phyloP scores from a whole-genome alignment of 2,329 filamentous ascomycete genomes.

The Aspergillus uvarum region DNA sequence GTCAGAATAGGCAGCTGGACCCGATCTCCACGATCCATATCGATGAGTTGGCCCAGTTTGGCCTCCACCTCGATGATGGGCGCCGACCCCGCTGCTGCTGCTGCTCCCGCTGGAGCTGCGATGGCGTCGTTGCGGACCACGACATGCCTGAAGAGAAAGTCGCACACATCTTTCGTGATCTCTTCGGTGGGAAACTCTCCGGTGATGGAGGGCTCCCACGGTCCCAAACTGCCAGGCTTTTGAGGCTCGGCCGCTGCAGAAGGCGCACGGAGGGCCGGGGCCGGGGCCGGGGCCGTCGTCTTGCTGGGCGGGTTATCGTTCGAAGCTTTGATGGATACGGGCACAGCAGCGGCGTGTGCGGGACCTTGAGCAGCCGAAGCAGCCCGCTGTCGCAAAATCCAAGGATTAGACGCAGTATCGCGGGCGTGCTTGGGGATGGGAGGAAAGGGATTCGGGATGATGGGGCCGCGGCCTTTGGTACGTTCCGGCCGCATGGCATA shows the following conservation, averaged over 20 bases:
- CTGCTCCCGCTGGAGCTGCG: constrained; percentile 53
- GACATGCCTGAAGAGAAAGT: constrained; percentile 75
- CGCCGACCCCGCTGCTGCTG: constrained; percentile 62
- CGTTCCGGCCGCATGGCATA: constrained; percentile 49
- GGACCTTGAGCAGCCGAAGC: constrained; percentile 18
- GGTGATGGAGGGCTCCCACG: constrained; percentile 62
- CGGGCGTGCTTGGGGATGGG: constrained; percentile 36
- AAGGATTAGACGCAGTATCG: constrained; percentile 22
- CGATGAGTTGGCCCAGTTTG: constrained; percentile 80
- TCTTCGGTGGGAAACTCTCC: constrained; percentile 71
- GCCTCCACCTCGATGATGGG: constrained; percentile 91
- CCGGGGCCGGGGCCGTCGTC: constrained; percentile 6
- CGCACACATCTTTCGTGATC: constrained; percentile 71
- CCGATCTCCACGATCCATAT: constrained; percentile 69
- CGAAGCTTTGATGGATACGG: constrained; percentile 19
- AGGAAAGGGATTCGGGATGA: constrained; percentile 39
- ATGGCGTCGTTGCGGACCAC: constrained; percentile 64
- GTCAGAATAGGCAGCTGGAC: constrained; percentile 66
- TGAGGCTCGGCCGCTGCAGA: constrained; percentile 18
- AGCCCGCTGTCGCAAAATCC: constrained; percentile 24
- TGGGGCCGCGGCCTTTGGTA: constrained; percentile 42
- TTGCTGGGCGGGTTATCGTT: constrained; percentile 32
- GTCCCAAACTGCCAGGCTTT: constrained; percentile 33
- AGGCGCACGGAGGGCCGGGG: constrained; percentile 7
- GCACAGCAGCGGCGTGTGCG: constrained; percentile 18